Evolutionary conservation across 192 early-diverging fungal genomes (phyloP).

Genomic region (Backusella tarrabulga): DNA sequence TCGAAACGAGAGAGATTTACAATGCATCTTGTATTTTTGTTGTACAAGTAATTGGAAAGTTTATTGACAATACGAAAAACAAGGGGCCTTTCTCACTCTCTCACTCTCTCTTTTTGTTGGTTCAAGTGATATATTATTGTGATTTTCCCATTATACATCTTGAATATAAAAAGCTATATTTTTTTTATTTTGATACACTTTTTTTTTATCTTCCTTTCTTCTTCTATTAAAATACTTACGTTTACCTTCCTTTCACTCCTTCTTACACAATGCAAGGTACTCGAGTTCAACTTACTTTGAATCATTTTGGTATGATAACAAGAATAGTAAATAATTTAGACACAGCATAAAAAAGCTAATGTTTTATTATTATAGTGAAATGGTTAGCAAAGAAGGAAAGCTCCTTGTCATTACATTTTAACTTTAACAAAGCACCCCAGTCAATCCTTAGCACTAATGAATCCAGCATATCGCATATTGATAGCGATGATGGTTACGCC

Average conservation of each 20-base stretch:
- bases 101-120: neutral
- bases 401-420: neutral
- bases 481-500: neutral
- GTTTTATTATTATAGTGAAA: neutral
- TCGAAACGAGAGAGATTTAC: neutral
- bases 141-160: neutral
- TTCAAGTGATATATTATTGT: neutral
- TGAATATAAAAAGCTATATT: neutral
- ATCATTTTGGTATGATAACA: neutral
- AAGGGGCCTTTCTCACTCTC: neutral
- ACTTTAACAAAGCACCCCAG: neutral
- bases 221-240: neutral
- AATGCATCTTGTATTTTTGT: conserved; percentile 7
- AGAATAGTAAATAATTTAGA: neutral
- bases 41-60: neutral
- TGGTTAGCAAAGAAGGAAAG: conserved; percentile 1
- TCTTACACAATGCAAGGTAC: neutral
- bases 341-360: neutral
- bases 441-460: neutral
- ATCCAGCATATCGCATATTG: neutral
- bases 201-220: neutral
- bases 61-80: neutral
- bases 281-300: neutral
- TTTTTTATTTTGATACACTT: neutral
- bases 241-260: neutral